These are phyloP conservation scores for Fusarium nygamai DNA, from an alignment of 2,329 filamentous ascomycete species.

Conservation along the genomic window DNA sequence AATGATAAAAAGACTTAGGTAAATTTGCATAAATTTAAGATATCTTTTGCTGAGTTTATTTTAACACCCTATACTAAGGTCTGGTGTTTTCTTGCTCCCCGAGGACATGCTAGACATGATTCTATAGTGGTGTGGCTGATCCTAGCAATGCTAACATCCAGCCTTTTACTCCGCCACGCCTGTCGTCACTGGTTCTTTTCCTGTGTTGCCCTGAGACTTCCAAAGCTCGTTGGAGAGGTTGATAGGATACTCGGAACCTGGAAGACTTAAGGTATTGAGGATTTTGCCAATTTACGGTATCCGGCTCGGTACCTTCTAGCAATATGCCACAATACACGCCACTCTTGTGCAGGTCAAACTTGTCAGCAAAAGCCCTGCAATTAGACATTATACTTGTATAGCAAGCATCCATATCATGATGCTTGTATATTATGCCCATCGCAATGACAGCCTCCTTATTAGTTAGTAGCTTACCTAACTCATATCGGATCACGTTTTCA, in stretches of 20 bases:
- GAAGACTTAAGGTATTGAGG: slow-evolving; percentile 1
- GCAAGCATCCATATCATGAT: background rate
- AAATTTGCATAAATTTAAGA: too few relatives aligned
- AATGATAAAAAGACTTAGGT: too few relatives aligned
- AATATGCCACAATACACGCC: slow-evolving; percentile 36
- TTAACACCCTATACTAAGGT: too few relatives aligned
- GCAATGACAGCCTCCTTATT: background rate
- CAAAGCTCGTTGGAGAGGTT: slow-evolving; percentile 22
- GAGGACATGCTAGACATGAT: background rate
- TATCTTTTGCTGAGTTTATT: too few relatives aligned
- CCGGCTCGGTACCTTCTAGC: background rate
- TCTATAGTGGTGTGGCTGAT: slow-evolving; percentile 35
- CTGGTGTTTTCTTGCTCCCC: too few relatives aligned
- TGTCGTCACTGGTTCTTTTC: slow-evolving; percentile 23
- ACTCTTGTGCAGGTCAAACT: slow-evolving; percentile 29
- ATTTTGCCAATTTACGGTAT: slow-evolving; percentile 1
- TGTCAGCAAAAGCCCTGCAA: slow-evolving; percentile 28
- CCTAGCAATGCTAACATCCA: slow-evolving; percentile 23
- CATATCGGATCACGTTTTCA: background rate
- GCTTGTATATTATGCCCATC: slow-evolving; percentile 5
- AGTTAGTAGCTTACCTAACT: background rate
- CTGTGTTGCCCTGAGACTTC: slow-evolving; percentile 10
- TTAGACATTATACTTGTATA: background rate
- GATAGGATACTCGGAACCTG: slow-evolving; percentile 19
- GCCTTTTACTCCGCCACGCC: slow-evolving; percentile 32